phyloP scores from a whole-genome alignment of 1,284 basidiomycete genomes.

The Marasmius fiardii region DNA sequence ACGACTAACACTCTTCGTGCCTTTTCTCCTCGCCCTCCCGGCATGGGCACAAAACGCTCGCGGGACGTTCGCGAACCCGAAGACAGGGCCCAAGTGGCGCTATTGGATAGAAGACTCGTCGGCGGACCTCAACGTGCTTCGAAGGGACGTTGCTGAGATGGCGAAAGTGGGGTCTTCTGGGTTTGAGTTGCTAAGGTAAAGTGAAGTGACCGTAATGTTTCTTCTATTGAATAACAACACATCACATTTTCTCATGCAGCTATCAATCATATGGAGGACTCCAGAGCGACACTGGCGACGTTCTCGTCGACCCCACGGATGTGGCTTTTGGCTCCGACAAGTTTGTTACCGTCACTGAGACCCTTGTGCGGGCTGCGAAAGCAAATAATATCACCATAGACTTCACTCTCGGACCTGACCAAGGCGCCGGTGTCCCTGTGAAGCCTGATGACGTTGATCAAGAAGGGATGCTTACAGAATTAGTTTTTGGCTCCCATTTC shows the following conservation, averaged over 20 bases:
- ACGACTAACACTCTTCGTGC: no score
- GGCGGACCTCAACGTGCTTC: constrained; percentile 12
- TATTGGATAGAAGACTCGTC: constrained; percentile 18
- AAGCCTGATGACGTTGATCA: constrained; percentile 16
- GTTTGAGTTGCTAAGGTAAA: constrained; percentile 15
- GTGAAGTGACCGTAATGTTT: background rate
- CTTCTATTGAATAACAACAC: background rate
- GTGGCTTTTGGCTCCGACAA: constrained; percentile 17
- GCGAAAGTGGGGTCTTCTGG: constrained; percentile 15
- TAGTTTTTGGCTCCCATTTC: constrained; percentile 18
- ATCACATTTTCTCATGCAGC: background rate
- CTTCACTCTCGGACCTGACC: constrained; percentile 16
- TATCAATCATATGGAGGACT: constrained; percentile 9
- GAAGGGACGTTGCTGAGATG: constrained; percentile 15
- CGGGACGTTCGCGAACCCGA: constrained; percentile 7
- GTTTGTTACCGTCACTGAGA: constrained; percentile 13
- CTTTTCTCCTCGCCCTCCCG: no score
- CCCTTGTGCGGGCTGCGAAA: constrained; percentile 14
- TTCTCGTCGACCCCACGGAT: constrained; percentile 16
- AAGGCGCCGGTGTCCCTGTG: constrained; percentile 18
- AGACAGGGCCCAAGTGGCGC: constrained; percentile 15
- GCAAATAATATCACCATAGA: constrained; percentile 17
- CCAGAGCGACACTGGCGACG: background rate
- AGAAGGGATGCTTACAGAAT: constrained; percentile 18
- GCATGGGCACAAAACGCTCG: background rate